These are phyloP conservation scores for Cladophialophora carrionii DNA, from an alignment of 2,329 filamentous ascomycete species.

Conservation along the genomic window DNA sequence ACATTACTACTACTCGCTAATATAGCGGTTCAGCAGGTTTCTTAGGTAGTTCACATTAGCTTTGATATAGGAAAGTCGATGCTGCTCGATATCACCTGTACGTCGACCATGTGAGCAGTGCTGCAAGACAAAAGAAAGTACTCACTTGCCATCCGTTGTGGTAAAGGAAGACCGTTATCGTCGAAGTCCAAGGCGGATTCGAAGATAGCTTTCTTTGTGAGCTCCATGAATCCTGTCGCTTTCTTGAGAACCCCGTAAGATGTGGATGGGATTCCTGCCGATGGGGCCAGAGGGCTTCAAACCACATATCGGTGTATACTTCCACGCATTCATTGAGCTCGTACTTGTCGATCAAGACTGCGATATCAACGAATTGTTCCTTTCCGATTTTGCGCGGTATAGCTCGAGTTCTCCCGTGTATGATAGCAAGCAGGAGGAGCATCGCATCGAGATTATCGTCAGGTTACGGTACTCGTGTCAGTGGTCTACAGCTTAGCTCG, in stretches of 20 bases:
- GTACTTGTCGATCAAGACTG: constrained; percentile 17
- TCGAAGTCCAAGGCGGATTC: not conserved
- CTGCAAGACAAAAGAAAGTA: not conserved
- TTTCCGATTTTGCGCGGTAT: constrained; percentile 1
- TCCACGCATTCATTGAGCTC: constrained; percentile 9
- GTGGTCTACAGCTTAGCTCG: not conserved
- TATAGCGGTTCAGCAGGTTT: not conserved
- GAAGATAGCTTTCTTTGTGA: not conserved
- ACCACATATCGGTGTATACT: constrained; percentile 22
- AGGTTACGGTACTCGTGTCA: constrained; percentile 4
- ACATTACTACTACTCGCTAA: not conserved
- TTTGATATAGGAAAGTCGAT: not conserved
- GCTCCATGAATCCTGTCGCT: not conserved
- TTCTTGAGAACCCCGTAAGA: constrained; percentile 6
- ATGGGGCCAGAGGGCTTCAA: not conserved
- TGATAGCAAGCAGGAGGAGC: constrained; percentile 9
- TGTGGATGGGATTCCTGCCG: not conserved
- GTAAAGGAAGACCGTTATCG: not conserved
- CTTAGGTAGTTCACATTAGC: not conserved
- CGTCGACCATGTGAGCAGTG: not conserved
- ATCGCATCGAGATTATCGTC: constrained; percentile 14
- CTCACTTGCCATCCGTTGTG: not conserved
- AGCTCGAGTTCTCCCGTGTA: constrained; percentile 6
- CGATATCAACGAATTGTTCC: not conserved
- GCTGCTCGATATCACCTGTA: not conserved